A percentile compares a stretch with the other conserved stretches of the same genome.
These are phyloP conservation scores for Speleostelium caveatum DNA, from an alignment of 78 protist genomes.

Conservation along the genomic window DNA sequence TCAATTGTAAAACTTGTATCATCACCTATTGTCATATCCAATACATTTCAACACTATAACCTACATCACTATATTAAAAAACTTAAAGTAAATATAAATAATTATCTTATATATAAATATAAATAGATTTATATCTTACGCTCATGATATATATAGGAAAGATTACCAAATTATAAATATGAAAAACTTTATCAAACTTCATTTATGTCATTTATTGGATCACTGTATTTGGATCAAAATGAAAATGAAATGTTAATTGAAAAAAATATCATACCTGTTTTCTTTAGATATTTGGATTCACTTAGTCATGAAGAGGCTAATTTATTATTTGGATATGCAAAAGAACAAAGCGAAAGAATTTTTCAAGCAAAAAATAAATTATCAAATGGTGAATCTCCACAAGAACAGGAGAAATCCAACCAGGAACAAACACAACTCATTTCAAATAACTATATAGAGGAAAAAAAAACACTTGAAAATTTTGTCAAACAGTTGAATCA, in stretches of 20 bases:
- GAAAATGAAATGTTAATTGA: slow-evolving; percentile 3
- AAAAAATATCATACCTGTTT: slow-evolving; percentile 10
- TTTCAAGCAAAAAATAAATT: neutral
- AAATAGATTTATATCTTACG: too few species aligned
- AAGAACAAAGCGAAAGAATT: neutral
- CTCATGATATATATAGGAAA: neutral
- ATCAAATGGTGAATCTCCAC: neutral
- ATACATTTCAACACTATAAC: slow-evolving; percentile 6
- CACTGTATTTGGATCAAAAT: slow-evolving; percentile 16
- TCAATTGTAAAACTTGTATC: slow-evolving; percentile 1
- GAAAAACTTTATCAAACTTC: neutral
- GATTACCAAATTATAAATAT: slow-evolving; percentile 9
- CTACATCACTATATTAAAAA: slow-evolving; percentile 12
- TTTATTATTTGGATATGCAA: neutral
- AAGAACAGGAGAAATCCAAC: neutral
- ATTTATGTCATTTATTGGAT: slow-evolving; percentile 37
- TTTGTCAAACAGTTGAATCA: neutral
- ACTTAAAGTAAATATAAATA: slow-evolving; percentile 2
- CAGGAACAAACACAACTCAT: neutral
- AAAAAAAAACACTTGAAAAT: neutral
- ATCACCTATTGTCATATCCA: slow-evolving; percentile 20
- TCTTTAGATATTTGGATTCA: slow-evolving; percentile 24
- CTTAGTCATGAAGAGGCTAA: slow-evolving; percentile 13
- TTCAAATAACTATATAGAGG: neutral
- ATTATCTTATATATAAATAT: too few species aligned